These are phyloP conservation scores for Diaporthe sp. DNA, from an alignment of 2,329 filamentous ascomycete genomes.

Conservation along the genomic window DNA sequence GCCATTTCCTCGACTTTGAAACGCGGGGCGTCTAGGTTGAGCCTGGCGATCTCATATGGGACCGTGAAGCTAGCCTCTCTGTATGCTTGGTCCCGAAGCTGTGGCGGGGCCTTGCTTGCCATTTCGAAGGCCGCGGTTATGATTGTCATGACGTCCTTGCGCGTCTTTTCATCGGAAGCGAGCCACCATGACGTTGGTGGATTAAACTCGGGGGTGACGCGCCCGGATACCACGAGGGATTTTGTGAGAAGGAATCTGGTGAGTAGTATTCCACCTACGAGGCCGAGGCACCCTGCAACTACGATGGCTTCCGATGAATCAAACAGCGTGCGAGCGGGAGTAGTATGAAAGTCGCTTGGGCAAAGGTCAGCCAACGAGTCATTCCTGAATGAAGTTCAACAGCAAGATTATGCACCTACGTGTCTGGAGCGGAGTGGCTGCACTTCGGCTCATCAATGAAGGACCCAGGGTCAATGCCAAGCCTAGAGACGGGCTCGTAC, in stretches of 20 bases:
- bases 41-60: conserved; percentile 17
- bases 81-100: not conserved
- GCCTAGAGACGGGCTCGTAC: not conserved
- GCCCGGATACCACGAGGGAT: no score
- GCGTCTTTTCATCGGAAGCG: not conserved
- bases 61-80: conserved; percentile 19
- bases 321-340: not conserved
- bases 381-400: fast-evolving
- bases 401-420: not conserved
- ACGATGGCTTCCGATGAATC: not conserved
- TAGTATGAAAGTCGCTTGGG: conserved; percentile 11
- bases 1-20: conserved; percentile 20
- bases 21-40: not conserved
- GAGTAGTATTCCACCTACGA: no score
- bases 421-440: not conserved
- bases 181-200: not conserved
- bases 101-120: not conserved
- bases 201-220: not conserved
- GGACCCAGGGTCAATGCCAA: not conserved
- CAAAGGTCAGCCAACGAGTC: not conserved
- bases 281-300: no score
- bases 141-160: not conserved
- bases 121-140: conserved; percentile 7
- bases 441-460: not conserved
- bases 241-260: no score